A percentile compares a stretch with the other conserved stretches of the same genome.
Conservation (phyloP, 1,284 basidiomycete species). For the Ceratobasidium sp. region DNA sequence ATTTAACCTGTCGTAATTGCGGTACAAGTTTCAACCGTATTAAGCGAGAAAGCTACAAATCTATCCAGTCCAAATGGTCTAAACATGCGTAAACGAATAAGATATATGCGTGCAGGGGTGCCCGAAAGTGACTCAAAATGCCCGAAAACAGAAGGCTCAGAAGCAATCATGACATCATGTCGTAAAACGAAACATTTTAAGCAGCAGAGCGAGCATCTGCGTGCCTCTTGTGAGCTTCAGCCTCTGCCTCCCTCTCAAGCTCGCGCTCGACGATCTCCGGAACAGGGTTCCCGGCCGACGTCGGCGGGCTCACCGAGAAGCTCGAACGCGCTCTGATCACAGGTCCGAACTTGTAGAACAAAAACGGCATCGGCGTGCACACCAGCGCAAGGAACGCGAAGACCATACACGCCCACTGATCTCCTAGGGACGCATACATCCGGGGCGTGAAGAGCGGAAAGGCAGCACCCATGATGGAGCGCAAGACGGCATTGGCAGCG, state of each 20-base stretch:
- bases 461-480: conserved; percentile 63
- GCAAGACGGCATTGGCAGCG: conserved; percentile 55
- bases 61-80: background rate
- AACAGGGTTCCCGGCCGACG: conserved; percentile 31
- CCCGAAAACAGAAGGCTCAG: conserved; percentile 16
- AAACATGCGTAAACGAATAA: conserved; percentile 36
- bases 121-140: conserved; percentile 11
- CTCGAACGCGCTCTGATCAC: conserved; percentile 29
- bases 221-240: conserved; percentile 37
- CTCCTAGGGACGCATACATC: conserved; percentile 71
- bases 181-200: conserved; percentile 19
- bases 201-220: conserved; percentile 34
- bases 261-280: conserved; percentile 37
- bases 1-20: conserved; percentile 17
- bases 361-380: conserved; percentile 69
- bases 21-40: conserved; percentile 40
- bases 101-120: conserved; percentile 21
- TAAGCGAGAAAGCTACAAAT: conserved; percentile 28
- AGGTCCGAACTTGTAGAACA: conserved; percentile 57
- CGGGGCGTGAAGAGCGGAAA: conserved; percentile 53
- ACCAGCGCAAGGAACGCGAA: conserved; percentile 70
- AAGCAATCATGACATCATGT: too few species aligned
- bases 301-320: conserved; percentile 37
- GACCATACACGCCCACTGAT: conserved; percentile 75
- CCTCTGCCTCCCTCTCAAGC: conserved; percentile 38